Percentiles rank a stretch among this genome's conserved stretches.
These are phyloP conservation scores for Agaricus blazei DNA, from an alignment of 768 basidiomycete genomes.

Conservation along the genomic window DNA sequence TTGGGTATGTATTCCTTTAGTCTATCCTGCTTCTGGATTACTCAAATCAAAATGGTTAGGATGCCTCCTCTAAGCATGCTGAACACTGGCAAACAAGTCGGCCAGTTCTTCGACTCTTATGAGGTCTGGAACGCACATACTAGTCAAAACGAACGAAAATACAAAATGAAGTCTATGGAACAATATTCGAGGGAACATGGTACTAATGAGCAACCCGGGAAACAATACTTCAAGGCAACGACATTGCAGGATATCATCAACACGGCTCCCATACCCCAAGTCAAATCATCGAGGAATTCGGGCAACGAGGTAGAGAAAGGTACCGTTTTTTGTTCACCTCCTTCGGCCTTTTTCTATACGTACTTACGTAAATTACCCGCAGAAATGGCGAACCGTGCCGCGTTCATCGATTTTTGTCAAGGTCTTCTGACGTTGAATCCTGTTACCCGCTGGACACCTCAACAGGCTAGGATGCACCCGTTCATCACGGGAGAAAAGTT, in stretches of 20 bases:
- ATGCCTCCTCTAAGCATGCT: conserved; percentile 90
- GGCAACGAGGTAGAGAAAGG: conserved; percentile 89
- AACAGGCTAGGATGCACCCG: conserved; percentile 92
- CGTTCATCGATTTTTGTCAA: conserved; percentile 97
- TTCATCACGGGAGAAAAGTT: conserved; percentile 99
- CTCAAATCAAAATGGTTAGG: conserved; percentile 41
- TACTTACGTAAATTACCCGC: conserved; percentile 4
- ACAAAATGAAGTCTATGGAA: conserved; percentile 84
- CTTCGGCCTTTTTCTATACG: neutral
- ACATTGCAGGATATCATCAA: conserved; percentile 94
- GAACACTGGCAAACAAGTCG: conserved; percentile 92
- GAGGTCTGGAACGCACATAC: conserved; percentile 59
- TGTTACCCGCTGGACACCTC: conserved; percentile 93
- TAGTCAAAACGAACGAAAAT: conserved; percentile 76
- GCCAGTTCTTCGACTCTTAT: conserved; percentile 85
- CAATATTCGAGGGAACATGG: conserved; percentile 96
- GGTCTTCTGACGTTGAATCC: conserved; percentile 94
- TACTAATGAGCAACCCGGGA: conserved; percentile 94
- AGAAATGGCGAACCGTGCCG: conserved; percentile 92
- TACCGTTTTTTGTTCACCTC: conserved; percentile 23
- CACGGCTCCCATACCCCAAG: conserved; percentile 86
- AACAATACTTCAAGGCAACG: conserved; percentile 97
- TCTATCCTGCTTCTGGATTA: neutral
- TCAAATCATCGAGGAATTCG: conserved; percentile 65
- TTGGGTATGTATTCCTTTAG: conserved; percentile 63